Evolutionary conservation across 805 yeast genomes (phyloP), one percentile per base, ranked within the genome.

Genomic region (Lachancea nothofagi): DNA sequence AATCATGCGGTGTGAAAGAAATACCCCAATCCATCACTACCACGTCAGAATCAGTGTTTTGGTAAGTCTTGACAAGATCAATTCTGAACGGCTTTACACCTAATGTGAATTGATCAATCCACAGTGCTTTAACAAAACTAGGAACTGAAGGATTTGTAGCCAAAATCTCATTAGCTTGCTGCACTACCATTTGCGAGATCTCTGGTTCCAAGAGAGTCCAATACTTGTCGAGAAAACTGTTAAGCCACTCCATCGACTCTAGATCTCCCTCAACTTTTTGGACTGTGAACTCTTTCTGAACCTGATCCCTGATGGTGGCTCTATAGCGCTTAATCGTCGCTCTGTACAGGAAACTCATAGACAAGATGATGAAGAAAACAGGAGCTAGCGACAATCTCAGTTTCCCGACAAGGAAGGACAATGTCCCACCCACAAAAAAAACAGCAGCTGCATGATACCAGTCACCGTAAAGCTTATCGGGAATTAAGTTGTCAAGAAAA

Each of bases 11-110:
- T 20, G 86, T 83, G 67, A 89, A 86, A 1, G 96, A 84, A 31
- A 83, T 75, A 29, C 80, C 83, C 97, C 97, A 90, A 64, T 93
- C 98, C 96, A 93, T 93, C 38, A 94, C 96, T 8, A 90, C 94
- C 38, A 93, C 82, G 56, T 90, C 96, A 46, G 83, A 83, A 22
- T 78, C 80, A n/a, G 97, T 90, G 47, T 90, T 85, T 35, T 81
- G 84, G 55, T 88, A 76, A 2, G 97, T 85, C 58, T 93, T 85
- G 14, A 90, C 97, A 47, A 72, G 71, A 57, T 93, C 97, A 44
- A 93, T 72, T 61, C 98, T 76, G 24, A 96, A 96, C 7, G 99
- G 96, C 65, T 93, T 93, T 5, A 96, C 81, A 46, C 99, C 99
- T 13, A 83, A 74, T 6, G 97, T 93, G 59, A 93, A 80, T 43